A percentile compares a stretch with the other conserved stretches of the same genome.
These are phyloP conservation scores for Leptographium wingfieldii DNA, from an alignment of 2,329 filamentous ascomycete species.

Conservation along the genomic window DNA sequence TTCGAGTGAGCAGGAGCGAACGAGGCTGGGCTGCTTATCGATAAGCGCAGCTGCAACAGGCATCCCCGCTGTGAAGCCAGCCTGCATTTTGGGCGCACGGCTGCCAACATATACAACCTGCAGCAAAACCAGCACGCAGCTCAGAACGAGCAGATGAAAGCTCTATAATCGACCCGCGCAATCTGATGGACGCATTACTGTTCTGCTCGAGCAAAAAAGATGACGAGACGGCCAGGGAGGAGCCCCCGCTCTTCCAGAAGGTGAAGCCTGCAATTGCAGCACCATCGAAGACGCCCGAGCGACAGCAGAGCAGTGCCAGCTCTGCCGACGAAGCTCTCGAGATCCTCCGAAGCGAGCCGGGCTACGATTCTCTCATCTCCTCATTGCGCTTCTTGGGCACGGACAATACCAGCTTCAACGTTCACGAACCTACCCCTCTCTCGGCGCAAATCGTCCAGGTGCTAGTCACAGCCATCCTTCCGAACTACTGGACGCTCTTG, in stretches of 20 bases:
- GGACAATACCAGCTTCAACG: slow-evolving; percentile 32
- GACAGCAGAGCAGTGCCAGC: slow-evolving; percentile 5
- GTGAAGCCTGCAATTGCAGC: slow-evolving; percentile 13
- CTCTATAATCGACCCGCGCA: not conserved
- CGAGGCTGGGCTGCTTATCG: not conserved
- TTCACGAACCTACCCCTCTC: slow-evolving; percentile 51
- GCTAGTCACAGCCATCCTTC: slow-evolving; percentile 61
- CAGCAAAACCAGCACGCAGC: not conserved
- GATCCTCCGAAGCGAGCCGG: slow-evolving; percentile 48
- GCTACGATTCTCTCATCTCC: slow-evolving; percentile 40
- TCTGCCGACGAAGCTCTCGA: slow-evolving; percentile 43
- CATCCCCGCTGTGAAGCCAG: not conserved
- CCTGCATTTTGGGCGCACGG: no score
- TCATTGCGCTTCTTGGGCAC: slow-evolving; percentile 38
- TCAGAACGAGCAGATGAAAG: not conserved
- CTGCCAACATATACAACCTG: not conserved
- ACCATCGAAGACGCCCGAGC: not conserved
- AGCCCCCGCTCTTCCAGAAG: slow-evolving; percentile 25
- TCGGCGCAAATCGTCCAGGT: slow-evolving; percentile 64
- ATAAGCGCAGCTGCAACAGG: not conserved
- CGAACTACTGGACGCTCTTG: slow-evolving; percentile 68
- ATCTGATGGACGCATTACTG: slow-evolving; percentile 41
- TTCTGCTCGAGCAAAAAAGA: slow-evolving; percentile 42
- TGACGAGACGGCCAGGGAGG: slow-evolving; percentile 24
- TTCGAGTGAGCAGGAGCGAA: not conserved